Base-by-base conservation (phyloP, 257 asterid genomes). In the Nicotiana otophora region DNA sequence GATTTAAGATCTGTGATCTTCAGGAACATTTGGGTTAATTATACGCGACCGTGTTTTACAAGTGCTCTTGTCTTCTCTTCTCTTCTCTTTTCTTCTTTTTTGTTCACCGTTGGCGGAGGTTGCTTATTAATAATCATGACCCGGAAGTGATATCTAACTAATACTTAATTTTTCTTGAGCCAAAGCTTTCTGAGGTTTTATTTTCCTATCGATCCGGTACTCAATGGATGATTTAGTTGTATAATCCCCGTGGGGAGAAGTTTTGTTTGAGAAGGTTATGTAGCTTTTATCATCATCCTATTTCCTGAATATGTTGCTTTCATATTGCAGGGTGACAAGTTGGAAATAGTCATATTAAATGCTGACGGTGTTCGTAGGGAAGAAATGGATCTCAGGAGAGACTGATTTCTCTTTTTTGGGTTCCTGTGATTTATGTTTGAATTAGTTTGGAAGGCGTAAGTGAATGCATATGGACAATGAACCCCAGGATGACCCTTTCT, bases 311-410 rank as follows among this genome's bases (percentile, higher is more conserved):
- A 62, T 58, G 46, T 36, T 77, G 48, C 62, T 15, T 57, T 12
- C 84, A 78, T 77, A n/a, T 60, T 42, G 64, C 79, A 84, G 86
- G 88, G 89, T 16, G 89, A 88, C 89, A 85, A 81, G 76, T 81
- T 87, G 84, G 89, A 89, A 81, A 87, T 88, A 75, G 85, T 88
- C 12, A 65, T 86, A 68, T 39, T 88, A 61, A 87, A 85, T 26
- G 82, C 88, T 5, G 36, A 69, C 16, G 87, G 91, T 19, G 61
- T 83, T 54, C 87, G 76, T 34, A 87, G 86, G 14, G 90, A 89
- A 58, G 84, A 80, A 80, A 82, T 89, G 89, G 89, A 87, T 64
- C 90, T 85, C 28, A 86, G 90, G 84, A 85, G 70, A 82, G 88
- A 88, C 69, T 89, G 81, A 86, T 39, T n/a, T 69, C 57, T 69